Evolutionary conservation across 192 early-diverging fungal genomes (phyloP).

Genomic region (Coemansia sp.): DNA sequence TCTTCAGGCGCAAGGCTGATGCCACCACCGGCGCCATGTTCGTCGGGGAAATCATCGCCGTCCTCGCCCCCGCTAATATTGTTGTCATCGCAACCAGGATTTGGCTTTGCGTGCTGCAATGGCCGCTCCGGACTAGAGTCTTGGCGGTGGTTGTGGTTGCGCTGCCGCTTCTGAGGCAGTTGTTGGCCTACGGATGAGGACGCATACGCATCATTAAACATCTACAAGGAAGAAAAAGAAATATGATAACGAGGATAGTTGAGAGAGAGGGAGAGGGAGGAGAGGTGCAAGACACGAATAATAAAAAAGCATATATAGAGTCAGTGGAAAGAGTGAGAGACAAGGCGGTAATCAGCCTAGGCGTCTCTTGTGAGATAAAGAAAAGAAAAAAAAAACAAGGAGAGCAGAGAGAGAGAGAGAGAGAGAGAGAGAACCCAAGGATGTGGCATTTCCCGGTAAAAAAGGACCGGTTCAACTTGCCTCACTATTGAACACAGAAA

Average conservation of each 20-base stretch:
- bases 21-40: background rate
- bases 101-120: background rate
- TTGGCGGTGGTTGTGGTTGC: background rate
- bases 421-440: background rate
- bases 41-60: slow-evolving; percentile 2
- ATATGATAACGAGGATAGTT: background rate
- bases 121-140: slow-evolving; percentile 2
- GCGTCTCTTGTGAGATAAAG: background rate
- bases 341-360: background rate
- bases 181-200: slow-evolving; percentile 3
- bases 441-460: background rate
- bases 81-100: background rate
- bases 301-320: background rate
- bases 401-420: background rate
- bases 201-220: slow-evolving; percentile 2
- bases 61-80: background rate
- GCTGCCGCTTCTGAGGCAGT: slow-evolving; percentile 9
- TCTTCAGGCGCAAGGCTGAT: background rate
- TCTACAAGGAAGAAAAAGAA: background rate
- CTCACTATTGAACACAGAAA: background rate
- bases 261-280: background rate
- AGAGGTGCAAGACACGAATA: background rate
- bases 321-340: background rate
- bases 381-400: background rate
- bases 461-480: background rate